phyloP scores from a whole-genome alignment of 345 rosid genomes.

The Moringa oleifera region DNA sequence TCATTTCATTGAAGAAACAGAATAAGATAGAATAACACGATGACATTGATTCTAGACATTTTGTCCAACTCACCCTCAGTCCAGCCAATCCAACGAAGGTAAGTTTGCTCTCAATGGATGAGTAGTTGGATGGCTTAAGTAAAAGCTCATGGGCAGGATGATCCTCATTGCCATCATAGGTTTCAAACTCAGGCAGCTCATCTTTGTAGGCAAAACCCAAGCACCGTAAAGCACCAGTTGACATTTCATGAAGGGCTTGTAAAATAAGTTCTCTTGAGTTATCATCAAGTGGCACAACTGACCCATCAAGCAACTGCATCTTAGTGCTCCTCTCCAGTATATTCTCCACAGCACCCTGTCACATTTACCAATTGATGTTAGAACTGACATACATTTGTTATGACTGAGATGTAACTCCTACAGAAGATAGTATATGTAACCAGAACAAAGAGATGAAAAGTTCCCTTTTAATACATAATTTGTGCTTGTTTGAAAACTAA shows the following conservation, averaged over 20 bases:
- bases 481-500: too few relatives aligned
- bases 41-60: background rate
- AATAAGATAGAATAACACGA: background rate
- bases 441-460: background rate
- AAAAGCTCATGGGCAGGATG: conserved; percentile 63
- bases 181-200: conserved; percentile 47
- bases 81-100: conserved; percentile 61
- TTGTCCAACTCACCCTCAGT: conserved; percentile 44
- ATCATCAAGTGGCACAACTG: conserved; percentile 42
- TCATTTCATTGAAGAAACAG: conserved; percentile 5
- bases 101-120: conserved; percentile 60
- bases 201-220: conserved; percentile 67
- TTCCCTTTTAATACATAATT: too few relatives aligned
- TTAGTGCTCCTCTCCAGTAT: conserved; percentile 56
- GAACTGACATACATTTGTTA: background rate
- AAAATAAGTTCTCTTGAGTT: conserved; percentile 32
- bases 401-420: background rate
- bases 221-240: conserved; percentile 53
- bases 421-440: background rate
- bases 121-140: conserved; percentile 46
- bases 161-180: conserved; percentile 57
- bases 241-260: conserved; percentile 48
- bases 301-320: conserved; percentile 64
- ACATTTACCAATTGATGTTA: background rate
- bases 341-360: conserved; percentile 78